Percentiles rank a stretch among this genome's conserved stretches.
Evolutionary conservation across 345 rosid species (phyloP).

Genomic region (Eucalyptus tenuipes): DNA sequence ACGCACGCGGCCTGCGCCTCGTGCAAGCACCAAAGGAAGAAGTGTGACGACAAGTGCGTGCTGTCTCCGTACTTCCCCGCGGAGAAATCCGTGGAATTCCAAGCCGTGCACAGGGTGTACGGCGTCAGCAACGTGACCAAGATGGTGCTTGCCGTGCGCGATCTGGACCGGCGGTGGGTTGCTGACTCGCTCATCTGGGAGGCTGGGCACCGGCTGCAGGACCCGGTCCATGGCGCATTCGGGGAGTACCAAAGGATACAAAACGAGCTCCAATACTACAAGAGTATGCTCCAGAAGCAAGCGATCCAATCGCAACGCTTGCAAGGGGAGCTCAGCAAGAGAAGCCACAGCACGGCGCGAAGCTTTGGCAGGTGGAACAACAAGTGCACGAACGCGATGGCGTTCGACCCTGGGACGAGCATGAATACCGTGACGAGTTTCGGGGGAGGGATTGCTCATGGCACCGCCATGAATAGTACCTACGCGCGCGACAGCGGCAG

Average conservation of each 20-base stretch:
- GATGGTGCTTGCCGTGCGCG: conserved; percentile 24
- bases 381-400: background rate
- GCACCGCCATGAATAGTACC: background rate
- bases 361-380: background rate
- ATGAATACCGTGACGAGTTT: background rate
- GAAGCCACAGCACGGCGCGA: background rate
- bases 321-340: background rate
- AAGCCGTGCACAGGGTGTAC: conserved; percentile 36
- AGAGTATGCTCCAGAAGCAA: background rate
- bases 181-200: conserved; percentile 79
- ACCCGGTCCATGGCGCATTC: conserved; percentile 46
- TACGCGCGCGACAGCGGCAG: background rate
- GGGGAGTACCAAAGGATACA: conserved; percentile 43
- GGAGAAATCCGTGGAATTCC: conserved; percentile 19
- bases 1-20: conserved; percentile 47
- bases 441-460: background rate
- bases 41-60: conserved; percentile 32
- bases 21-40: conserved; percentile 58
- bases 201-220: conserved; percentile 53
- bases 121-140: conserved; percentile 50
- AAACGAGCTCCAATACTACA: conserved; percentile 44
- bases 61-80: conserved; percentile 45
- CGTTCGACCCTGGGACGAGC: background rate
- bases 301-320: background rate
- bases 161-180: conserved; percentile 28